phyloP scores from a whole-genome alignment of 1,139 yeast species.

The Taphrina communis region DNA sequence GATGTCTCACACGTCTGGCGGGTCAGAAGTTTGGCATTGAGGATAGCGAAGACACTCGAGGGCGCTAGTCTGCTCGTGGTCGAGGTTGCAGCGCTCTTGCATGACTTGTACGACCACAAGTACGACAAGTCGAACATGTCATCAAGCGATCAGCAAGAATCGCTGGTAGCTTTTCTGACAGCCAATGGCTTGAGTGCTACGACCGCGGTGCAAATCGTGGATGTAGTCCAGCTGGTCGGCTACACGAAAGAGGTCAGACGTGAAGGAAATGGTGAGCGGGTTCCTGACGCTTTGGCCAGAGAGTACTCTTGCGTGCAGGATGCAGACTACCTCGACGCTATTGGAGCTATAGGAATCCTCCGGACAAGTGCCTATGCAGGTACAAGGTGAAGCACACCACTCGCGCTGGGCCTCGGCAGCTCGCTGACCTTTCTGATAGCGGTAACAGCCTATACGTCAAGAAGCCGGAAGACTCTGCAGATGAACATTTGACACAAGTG shows the following conservation, averaged over 20 bases:
- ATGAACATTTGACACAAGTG: not conserved
- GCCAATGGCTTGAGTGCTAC: conserved; percentile 46
- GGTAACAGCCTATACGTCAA: conserved; percentile 12
- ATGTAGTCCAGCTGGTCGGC: conserved; percentile 50
- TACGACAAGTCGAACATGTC: conserved; percentile 47
- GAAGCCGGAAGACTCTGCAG: conserved; percentile 8
- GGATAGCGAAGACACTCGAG: conserved; percentile 11
- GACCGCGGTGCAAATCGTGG: conserved; percentile 47
- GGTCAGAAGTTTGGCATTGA: conserved; percentile 23
- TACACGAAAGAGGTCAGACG: conserved; percentile 49
- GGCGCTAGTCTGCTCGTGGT: conserved; percentile 49
- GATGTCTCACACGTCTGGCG: conserved; percentile 29
- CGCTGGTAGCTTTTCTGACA: conserved; percentile 39
- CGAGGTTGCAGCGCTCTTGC: conserved; percentile 53
- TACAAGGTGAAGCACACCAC: conserved; percentile 42
- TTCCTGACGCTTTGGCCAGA: not conserved
- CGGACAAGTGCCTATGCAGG: conserved; percentile 52
- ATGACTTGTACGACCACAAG: conserved; percentile 54
- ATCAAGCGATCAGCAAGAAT: conserved; percentile 8
- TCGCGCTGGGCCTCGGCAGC: not conserved
- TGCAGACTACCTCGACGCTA: conserved; percentile 54
- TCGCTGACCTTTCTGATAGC: conserved; percentile 1
- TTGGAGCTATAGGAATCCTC: conserved; percentile 53
- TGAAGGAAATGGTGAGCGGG: conserved; percentile 45
- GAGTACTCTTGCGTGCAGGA: conserved; percentile 53